phyloP scores from a whole-genome alignment of 176 grass and related monocot genomes.

The Oryza longistaminata region DNA sequence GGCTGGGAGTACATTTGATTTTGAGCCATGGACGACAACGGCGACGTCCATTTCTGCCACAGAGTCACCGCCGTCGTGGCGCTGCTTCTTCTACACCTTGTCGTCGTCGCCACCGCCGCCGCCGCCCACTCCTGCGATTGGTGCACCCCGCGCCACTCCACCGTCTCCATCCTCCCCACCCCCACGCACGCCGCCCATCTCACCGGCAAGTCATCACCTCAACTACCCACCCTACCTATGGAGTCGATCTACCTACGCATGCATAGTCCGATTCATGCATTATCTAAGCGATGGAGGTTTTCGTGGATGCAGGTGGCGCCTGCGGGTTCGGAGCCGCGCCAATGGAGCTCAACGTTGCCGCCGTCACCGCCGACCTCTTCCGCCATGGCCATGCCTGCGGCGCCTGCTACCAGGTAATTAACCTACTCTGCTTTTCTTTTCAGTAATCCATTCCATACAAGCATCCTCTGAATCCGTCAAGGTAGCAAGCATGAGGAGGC shows the following conservation, averaged over 20 bases:
- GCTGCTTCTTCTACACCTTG: not conserved
- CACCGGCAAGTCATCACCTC: not conserved
- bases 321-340: conserved; percentile 47
- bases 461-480: not conserved
- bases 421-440: not conserved
- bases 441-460: not conserved
- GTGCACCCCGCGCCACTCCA: conserved; percentile 48
- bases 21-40: not conserved
- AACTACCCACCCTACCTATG: no score
- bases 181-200: not conserved
- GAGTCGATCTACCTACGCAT: no score
- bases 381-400: conserved; percentile 43
- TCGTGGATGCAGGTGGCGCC: not conserved
- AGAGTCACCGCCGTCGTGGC: not conserved
- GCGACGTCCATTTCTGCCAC: not conserved
- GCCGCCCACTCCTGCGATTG: conserved; percentile 33
- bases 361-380: conserved; percentile 35
- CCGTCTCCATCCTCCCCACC: conserved; percentile 40
- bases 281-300: no score
- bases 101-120: not conserved
- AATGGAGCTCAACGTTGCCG: conserved; percentile 25
- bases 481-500: not conserved
- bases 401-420: conserved; percentile 57
- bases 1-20: no score
- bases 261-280: no score